A percentile compares a stretch with the other conserved stretches of the same genome.
Evolutionary conservation across 1,139 yeast genomes (phyloP).

Genomic region (Kazachstania sp.): DNA sequence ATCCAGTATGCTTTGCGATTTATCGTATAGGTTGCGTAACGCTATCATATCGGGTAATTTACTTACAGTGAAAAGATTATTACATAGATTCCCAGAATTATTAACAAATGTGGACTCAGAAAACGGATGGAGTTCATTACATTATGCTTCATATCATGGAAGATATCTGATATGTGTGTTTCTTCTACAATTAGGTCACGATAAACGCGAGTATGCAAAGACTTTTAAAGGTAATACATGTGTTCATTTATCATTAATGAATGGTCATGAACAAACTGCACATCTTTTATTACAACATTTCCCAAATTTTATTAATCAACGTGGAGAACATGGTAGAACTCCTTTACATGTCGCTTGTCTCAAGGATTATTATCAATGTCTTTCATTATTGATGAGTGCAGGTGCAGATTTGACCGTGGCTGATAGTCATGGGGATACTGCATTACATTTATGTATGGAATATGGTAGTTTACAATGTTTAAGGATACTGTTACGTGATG

Average conservation of each 20-base stretch:
- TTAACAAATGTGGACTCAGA: constrained; percentile 62
- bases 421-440: constrained; percentile 64
- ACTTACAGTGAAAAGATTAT: constrained; percentile 60
- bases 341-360: constrained; percentile 69
- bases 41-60: constrained; percentile 69
- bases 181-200: constrained; percentile 44
- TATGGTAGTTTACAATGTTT: constrained; percentile 63
- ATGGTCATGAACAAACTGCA: constrained; percentile 70
- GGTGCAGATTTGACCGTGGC: constrained; percentile 64
- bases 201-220: constrained; percentile 38
- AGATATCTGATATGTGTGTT: constrained; percentile 69
- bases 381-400: constrained; percentile 61
- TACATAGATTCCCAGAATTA: constrained; percentile 66
- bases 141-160: constrained; percentile 79
- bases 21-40: constrained; percentile 58
- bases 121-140: constrained; percentile 86
- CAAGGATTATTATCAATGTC: constrained; percentile 60
- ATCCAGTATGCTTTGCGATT: constrained; percentile 36
- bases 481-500: constrained; percentile 45
- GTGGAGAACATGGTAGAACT: constrained; percentile 51
- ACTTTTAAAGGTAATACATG: constrained; percentile 68
- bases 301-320: constrained; percentile 55
- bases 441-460: constrained; percentile 74
- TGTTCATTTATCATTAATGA: constrained; percentile 62
- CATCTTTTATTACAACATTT: constrained; percentile 77